Conservation (phyloP, 192 early-diverging fungal species). For the Piromyces finnis region DNA sequence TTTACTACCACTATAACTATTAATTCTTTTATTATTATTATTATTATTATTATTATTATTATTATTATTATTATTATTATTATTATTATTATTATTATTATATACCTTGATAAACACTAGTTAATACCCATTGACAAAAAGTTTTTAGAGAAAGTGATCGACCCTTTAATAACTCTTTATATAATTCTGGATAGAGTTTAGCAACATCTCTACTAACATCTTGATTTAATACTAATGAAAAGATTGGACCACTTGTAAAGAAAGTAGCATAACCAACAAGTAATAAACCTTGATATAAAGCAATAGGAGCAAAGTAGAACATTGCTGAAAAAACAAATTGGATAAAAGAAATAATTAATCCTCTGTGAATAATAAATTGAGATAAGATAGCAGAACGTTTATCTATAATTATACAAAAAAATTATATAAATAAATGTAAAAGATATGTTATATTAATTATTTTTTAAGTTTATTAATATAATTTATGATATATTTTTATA, state of each 20-base stretch:
- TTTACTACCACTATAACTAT: no score
- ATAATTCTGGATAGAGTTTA: conserved; percentile 78
- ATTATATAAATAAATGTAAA: no score
- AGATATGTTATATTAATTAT: no score
- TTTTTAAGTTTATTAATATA: no score
- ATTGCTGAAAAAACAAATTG: conserved; percentile 91
- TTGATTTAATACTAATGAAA: conserved; percentile 79
- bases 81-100: not conserved
- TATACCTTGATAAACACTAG: conserved; percentile 77
- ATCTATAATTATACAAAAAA: no score
- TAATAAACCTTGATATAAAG: conserved; percentile 74
- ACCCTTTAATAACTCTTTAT: conserved; percentile 86
- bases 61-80: no score
- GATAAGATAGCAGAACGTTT: conserved; percentile 84
- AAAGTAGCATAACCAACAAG: conserved; percentile 85
- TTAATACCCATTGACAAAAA: conserved; percentile 85
- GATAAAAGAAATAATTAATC: conserved; percentile 92
- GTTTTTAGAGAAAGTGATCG: conserved; percentile 78
- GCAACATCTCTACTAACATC: conserved; percentile 86
- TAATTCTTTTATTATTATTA: no score
- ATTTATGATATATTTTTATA: conserved; percentile 1
- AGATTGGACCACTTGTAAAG: conserved; percentile 92
- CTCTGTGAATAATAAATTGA: conserved; percentile 94
- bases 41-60: no score
- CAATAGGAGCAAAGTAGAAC: conserved; percentile 95